Evolutionary conservation across 2,329 filamentous ascomycete genomes (phyloP).

Genomic region (Pseudogymnoascus sp.): DNA sequence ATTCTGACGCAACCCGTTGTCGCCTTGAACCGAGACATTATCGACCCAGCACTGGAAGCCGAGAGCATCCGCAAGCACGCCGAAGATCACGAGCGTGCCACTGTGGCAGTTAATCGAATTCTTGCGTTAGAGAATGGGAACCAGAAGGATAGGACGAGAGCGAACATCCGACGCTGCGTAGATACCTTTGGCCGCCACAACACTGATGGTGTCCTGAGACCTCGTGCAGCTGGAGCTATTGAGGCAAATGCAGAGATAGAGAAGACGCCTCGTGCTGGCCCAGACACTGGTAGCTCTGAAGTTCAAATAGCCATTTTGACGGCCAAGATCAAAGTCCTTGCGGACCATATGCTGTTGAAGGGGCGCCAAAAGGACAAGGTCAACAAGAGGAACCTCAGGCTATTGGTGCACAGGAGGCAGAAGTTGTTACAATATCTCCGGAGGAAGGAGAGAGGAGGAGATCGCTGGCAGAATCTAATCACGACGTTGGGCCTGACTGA

Average conservation of each 20-base stretch:
- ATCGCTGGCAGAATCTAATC: conserved; percentile 80
- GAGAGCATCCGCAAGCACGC: conserved; percentile 36
- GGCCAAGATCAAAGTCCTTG: conserved; percentile 78
- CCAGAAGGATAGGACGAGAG: conserved; percentile 67
- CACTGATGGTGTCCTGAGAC: conserved; percentile 64
- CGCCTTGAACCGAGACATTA: conserved; percentile 26
- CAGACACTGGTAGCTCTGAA: conserved; percentile 89
- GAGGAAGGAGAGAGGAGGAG: conserved; percentile 81
- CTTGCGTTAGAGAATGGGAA: conserved; percentile 68
- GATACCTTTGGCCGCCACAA: conserved; percentile 84
- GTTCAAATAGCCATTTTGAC: conserved; percentile 97
- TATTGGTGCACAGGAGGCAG: conserved; percentile 82
- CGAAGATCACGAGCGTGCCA: conserved; percentile 55
- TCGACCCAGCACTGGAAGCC: conserved; percentile 36
- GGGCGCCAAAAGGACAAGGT: conserved; percentile 77
- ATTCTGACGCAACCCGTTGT: conserved; percentile 53
- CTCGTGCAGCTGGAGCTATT: conserved; percentile 18
- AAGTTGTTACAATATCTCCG: conserved; percentile 82
- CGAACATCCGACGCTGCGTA: conserved; percentile 78
- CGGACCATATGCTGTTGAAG: conserved; percentile 59
- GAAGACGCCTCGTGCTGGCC: conserved; percentile 64
- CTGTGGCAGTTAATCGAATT: conserved; percentile 72
- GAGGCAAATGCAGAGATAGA: conserved; percentile 18
- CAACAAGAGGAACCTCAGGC: conserved; percentile 81
- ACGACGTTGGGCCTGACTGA: conserved; percentile 77